phyloP scores from a whole-genome alignment of 2,329 filamentous ascomycete genomes.

The Tolypocladium ophioglossoides region DNA sequence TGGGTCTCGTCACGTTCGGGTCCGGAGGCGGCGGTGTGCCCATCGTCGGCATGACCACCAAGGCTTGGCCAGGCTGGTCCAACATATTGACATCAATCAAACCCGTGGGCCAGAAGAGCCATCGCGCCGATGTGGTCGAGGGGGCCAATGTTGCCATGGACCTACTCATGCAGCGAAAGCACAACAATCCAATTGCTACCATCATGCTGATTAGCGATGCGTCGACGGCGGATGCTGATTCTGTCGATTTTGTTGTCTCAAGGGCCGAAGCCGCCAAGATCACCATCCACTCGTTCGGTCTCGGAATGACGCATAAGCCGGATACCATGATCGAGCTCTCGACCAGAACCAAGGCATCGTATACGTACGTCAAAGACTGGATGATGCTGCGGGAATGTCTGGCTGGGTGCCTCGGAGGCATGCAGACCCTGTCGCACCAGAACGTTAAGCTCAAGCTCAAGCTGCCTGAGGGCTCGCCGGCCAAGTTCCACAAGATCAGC shows the following conservation, averaged over 20 bases:
- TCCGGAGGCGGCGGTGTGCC: slow-evolving; percentile 89
- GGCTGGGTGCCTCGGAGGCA: slow-evolving; percentile 80
- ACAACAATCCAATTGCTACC: slow-evolving; percentile 87
- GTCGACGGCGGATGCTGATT: slow-evolving; percentile 85
- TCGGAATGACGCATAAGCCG: slow-evolving; percentile 94
- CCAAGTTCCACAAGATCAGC: slow-evolving; percentile 98
- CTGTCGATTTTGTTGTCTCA: slow-evolving; percentile 95
- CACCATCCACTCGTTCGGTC: slow-evolving; percentile 89
- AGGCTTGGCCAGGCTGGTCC: slow-evolving; percentile 85
- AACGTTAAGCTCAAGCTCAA: slow-evolving; percentile 94
- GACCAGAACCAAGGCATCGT: slow-evolving; percentile 88
- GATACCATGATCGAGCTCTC: slow-evolving; percentile 98
- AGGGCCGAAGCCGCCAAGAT: slow-evolving; percentile 96
- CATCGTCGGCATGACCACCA: slow-evolving; percentile 96
- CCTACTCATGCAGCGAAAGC: slow-evolving; percentile 92
- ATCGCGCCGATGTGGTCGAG: slow-evolving; percentile 92
- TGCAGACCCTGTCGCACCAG: slow-evolving; percentile 94
- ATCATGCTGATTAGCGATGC: slow-evolving; percentile 97
- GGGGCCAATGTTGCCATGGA: slow-evolving; percentile 98
- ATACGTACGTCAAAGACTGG: slow-evolving; percentile 99
- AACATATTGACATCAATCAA: slow-evolving; percentile 80
- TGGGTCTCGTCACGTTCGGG: slow-evolving; percentile 95
- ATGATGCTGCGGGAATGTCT: slow-evolving; percentile 99
- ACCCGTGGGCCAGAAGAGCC: slow-evolving; percentile 91
- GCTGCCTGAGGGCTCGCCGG: slow-evolving; percentile 88